Evolutionary conservation across 345 rosid species (phyloP).

Genomic region (Punica granatum): DNA sequence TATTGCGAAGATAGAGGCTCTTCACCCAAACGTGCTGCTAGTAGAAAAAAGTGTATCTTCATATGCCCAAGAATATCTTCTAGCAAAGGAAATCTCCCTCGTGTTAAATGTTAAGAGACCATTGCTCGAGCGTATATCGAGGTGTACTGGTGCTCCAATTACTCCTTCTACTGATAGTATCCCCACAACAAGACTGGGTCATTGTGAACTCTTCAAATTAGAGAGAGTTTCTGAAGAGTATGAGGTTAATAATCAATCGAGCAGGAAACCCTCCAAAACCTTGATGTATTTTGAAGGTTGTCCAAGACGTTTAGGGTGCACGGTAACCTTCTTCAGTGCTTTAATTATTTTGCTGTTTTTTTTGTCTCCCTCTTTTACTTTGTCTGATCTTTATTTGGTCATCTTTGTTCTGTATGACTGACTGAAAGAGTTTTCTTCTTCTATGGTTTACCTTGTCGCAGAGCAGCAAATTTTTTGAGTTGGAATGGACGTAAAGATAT

Average conservation of each 20-base stretch:
- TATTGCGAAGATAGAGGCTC: conserved; percentile 73
- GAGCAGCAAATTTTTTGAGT: background rate
- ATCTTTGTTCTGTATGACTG: background rate
- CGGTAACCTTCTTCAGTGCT: conserved; percentile 36
- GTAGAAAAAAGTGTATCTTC: conserved; percentile 97
- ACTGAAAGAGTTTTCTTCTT: background rate
- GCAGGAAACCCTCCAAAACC: conserved; percentile 77
- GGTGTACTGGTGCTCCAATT: conserved; percentile 78
- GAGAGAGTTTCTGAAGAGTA: conserved; percentile 77
- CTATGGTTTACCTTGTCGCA: background rate
- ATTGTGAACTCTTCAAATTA: conserved; percentile 75
- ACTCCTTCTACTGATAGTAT: conserved; percentile 63
- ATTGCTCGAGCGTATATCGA: conserved; percentile 81
- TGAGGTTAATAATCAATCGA: conserved; percentile 49
- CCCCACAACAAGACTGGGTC: conserved; percentile 57
- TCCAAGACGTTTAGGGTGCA: conserved; percentile 97
- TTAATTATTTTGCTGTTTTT: background rate
- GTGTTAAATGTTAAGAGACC: conserved; percentile 83
- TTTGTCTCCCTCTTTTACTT: background rate
- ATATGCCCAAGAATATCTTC: conserved; percentile 69
- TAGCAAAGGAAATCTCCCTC: conserved; percentile 83
- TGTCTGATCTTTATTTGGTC: background rate
- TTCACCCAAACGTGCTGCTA: conserved; percentile 83
- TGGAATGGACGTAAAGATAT: background rate
- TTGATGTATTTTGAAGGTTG: conserved; percentile 99